These are phyloP conservation scores for Populus trichocarpa DNA, from an alignment of 441 rosid genomes.

Conservation along the genomic window DNA sequence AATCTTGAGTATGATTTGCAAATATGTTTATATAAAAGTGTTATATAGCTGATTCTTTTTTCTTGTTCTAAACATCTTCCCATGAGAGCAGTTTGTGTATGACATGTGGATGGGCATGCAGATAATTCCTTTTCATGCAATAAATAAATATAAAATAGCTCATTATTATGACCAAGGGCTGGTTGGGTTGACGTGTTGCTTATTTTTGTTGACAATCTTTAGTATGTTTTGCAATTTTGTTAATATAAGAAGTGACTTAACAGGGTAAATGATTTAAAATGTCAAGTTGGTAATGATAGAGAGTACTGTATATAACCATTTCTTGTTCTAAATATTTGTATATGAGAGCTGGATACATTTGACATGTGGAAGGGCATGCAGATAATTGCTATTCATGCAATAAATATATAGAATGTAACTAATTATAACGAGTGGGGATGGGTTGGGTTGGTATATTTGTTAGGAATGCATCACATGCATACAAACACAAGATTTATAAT, in stretches of 20 bases:
- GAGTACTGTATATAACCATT: background rate
- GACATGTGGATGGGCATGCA: background rate
- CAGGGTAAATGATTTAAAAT: constrained; percentile 4
- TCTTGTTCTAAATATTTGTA: background rate
- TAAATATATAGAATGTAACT: too few relatives aligned
- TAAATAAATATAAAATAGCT: too few relatives aligned
- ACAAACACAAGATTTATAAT: background rate
- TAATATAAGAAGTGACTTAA: background rate
- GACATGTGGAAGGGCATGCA: background rate
- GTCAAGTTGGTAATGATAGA: background rate
- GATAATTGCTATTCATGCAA: background rate
- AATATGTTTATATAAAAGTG: background rate
- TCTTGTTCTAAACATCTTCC: background rate
- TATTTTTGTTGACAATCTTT: background rate
- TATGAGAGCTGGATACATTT: background rate
- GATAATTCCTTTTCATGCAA: background rate
- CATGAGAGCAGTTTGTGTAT: background rate
- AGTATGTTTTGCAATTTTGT: background rate
- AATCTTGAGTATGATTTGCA: background rate
- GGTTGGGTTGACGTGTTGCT: background rate
- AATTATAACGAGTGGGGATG: background rate
- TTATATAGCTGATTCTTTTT: background rate
- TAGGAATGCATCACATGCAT: background rate
- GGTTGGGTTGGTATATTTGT: background rate
- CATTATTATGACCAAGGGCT: background rate